Evolutionary conservation across 768 basidiomycete species (phyloP), one percentile per base, ranked within the genome.

Genomic region (Lentinula sp.): DNA sequence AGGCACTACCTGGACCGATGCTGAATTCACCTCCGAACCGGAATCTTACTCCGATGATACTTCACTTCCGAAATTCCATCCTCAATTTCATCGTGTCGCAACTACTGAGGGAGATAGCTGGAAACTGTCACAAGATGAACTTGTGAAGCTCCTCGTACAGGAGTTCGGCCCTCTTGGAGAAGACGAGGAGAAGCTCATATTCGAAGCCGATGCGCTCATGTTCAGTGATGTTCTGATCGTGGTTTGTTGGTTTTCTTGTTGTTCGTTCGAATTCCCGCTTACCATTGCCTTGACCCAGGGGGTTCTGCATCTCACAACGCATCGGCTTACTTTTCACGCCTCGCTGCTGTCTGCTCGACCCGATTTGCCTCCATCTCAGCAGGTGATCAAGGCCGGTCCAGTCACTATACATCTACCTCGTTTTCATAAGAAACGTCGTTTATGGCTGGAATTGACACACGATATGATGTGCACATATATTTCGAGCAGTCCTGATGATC

Each of bases 251-350:
- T 31, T 4, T 13, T 48, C 8, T 4, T 16, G 21, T 18, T 48
- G 13, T 18, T 45, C 16, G 31, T 37, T 37, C 18, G n/a, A 7
- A 61, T 65, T 50, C 21, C 59, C 7, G 57, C 53, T 60, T 28
- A 60, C 23, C 15, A 57, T 66, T 49, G 32, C 8, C 6, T 59
- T 16, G 18, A 45, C 42, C 11, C 50, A 83, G 78, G 84, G 86
- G 6, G 82, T 84, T 35, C 71, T 87, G 16, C 85, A 87, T 67
- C 68, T 88, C 18, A 89, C 87, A 0, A 85, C 84, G 0, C 85
- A 87, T 69, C 79, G 87, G 4, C 63, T 88, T 18, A 73, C 84
- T 0, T 89, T 89, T 68, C 86, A 88, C 65, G 87, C 87, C 1
- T 79, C 84, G 9, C 69, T 89, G 18, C 76, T 84, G 15, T 75